Percentiles rank a stretch among this genome's conserved stretches.
These are phyloP conservation scores for Craterostigma plantagineum DNA, from an alignment of 257 asterid genomes.

Conservation along the genomic window DNA sequence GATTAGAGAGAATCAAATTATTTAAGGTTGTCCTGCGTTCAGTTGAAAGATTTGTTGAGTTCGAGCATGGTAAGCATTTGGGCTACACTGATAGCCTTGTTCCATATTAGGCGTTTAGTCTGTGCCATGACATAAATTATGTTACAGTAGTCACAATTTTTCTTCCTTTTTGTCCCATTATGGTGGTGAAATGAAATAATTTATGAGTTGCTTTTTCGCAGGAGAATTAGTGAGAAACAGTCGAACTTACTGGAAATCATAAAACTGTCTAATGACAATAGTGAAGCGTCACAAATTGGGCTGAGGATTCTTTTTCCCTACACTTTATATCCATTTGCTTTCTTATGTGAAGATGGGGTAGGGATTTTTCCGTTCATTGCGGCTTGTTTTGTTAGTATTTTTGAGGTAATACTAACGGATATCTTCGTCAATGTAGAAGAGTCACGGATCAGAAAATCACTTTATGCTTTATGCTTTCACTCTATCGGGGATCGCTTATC, in stretches of 20 bases:
- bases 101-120: not conserved
- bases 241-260: conserved; percentile 54
- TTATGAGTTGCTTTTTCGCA: conserved; percentile 8
- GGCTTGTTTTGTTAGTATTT: conserved; percentile 6
- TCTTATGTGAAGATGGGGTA: conserved; percentile 53
- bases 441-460: conserved; percentile 20
- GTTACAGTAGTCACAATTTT: not conserved
- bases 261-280: conserved; percentile 35
- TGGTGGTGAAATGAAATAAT: not conserved
- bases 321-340: conserved; percentile 61
- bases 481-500: conserved; percentile 62
- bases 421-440: conserved; percentile 25
- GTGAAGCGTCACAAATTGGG: conserved; percentile 41
- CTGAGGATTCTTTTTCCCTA: conserved; percentile 57
- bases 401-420: not conserved
- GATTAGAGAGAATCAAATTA: not conserved
- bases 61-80: not conserved
- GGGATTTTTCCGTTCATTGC: conserved; percentile 7
- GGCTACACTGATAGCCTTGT: not conserved
- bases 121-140: not conserved
- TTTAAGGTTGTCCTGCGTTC: not conserved
- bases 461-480: conserved; percentile 61
- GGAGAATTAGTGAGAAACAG: conserved; percentile 45
- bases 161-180: not conserved
- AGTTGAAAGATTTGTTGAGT: not conserved